Evolutionary conservation across 306 rosid species (phyloP), one percentile per base, ranked within the genome.

Genomic region (Quercus agrifolia): DNA sequence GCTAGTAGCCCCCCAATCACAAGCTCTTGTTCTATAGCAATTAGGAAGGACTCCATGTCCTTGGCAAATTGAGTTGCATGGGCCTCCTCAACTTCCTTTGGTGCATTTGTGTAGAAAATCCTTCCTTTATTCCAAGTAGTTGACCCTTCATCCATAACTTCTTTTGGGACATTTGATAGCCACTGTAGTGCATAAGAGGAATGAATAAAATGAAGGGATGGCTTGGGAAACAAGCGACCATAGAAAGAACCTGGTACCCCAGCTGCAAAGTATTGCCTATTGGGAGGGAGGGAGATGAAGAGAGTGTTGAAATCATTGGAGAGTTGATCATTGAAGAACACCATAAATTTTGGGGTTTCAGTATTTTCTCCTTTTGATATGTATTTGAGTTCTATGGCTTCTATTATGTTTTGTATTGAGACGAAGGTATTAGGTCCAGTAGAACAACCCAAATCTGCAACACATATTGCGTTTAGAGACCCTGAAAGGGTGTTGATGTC

Each of bases 291-390:
- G 0, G 27, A 81, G 38, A 20, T 78, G 77, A 80, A 80, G 75
- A 84, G 85, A 35, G 80, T 77, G 77, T 77, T 77, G 87, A 84
- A 84, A 59, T 84, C 87, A 77, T 84, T 80, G 31, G 85, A 68
- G 6, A 12, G 21, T 3, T 61, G 83, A 49, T 80, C 80, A 11
- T 74, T 81, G 57, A 81, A 85, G 58, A 85, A 77, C 14, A 84
- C 80, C 5, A 23, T 66, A 14, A 81, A 74, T 10, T 80, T 75
- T 11, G 80, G 82, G 20, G 18, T 27, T 18, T 12, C 0, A 33
- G 27, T 0, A 19, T 9, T 33, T 28, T 20, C 49, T n/a, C 70
- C 77, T 19, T 63, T 41, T 54, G 81, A 79, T 6, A 71, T 56
- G 75, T 44, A 79, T 71, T 76, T 67, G 31, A 30, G 38, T 23